Percentiles rank a stretch among this genome's conserved stretches.
These are phyloP conservation scores for Ensete glaucum DNA, from an alignment of 176 grass and related monocot species.

Conservation along the genomic window DNA sequence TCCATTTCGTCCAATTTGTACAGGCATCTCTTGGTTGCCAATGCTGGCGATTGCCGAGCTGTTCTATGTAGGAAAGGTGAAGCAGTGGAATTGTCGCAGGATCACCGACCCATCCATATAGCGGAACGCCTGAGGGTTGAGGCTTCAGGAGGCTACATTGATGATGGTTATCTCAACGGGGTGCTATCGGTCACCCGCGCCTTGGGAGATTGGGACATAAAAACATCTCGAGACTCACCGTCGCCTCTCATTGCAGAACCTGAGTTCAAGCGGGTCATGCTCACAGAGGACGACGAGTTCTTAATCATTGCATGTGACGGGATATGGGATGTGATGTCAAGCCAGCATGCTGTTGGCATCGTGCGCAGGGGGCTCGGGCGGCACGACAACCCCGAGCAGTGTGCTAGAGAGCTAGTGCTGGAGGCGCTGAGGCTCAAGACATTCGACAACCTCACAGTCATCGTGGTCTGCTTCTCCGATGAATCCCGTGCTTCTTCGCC, in stretches of 20 bases:
- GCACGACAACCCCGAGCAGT: conserved; percentile 10
- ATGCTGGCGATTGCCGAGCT: conserved; percentile 17
- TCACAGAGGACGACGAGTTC: conserved; percentile 17
- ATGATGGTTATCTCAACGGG: conserved; percentile 14
- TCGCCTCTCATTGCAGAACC: conserved; percentile 14
- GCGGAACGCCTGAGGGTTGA: conserved; percentile 6
- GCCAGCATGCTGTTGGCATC: conserved; percentile 12
- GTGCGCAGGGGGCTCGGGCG: conserved; percentile 6
- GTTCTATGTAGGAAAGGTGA: conserved; percentile 12
- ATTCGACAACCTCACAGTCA: conserved; percentile 13
- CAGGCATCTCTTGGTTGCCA: conserved; percentile 9
- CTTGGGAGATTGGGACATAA: conserved; percentile 13
- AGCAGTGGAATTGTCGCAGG: conserved; percentile 13
- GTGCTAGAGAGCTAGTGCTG: conserved; percentile 1
- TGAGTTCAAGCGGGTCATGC: background rate
- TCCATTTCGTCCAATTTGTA: background rate
- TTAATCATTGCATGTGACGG: conserved; percentile 16
- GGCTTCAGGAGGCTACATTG: conserved; percentile 1
- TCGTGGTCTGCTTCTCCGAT: conserved; percentile 1
- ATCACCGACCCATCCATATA: conserved; percentile 6
- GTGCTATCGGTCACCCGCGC: conserved; percentile 6
- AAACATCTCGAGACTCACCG: background rate
- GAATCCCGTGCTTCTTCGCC: background rate
- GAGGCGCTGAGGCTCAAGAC: conserved; percentile 7
- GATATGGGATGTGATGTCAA: conserved; percentile 14